These are phyloP conservation scores for Fusarium siculi DNA, from an alignment of 2,329 filamentous ascomycete species.

Conservation along the genomic window DNA sequence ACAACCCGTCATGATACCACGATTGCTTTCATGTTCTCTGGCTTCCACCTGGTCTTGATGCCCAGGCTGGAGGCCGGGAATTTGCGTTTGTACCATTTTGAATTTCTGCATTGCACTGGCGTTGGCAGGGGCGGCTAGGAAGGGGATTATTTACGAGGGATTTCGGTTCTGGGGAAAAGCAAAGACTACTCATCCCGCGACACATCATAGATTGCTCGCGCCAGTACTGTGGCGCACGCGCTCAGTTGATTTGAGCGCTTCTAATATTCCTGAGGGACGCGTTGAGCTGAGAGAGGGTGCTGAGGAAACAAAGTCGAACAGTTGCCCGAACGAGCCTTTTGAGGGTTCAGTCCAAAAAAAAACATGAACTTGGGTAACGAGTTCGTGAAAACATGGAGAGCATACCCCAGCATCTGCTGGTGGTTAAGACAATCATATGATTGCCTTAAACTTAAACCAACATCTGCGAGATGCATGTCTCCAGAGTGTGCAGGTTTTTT, in stretches of 20 bases:
- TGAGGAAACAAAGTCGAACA: conserved; percentile 22
- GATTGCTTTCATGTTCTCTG: conserved; percentile 50
- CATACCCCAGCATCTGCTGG: not conserved
- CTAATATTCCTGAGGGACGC: conserved; percentile 47
- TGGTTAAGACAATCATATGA: not conserved
- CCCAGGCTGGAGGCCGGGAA: conserved; percentile 6
- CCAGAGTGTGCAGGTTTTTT: not conserved
- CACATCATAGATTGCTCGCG: conserved; percentile 55
- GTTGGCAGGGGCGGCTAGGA: conserved; percentile 56
- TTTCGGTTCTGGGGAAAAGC: conserved; percentile 48
- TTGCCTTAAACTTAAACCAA: conserved; percentile 1
- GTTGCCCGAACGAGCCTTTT: conserved; percentile 8
- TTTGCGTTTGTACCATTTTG: conserved; percentile 52
- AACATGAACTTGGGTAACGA: conserved; percentile 4
- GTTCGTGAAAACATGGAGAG: conserved; percentile 26
- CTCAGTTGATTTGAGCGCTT: conserved; percentile 40
- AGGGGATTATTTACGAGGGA: conserved; percentile 46
- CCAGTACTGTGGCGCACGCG: conserved; percentile 40
- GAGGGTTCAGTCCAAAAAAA: conserved; percentile 18
- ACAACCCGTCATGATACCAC: conserved; percentile 60
- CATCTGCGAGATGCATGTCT: conserved; percentile 8
- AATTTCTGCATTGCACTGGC: conserved; percentile 67
- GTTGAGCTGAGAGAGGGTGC: conserved; percentile 33
- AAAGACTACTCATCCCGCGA: conserved; percentile 53
- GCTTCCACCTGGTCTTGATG: conserved; percentile 41